Percentiles rank a stretch among this genome's conserved stretches.
Conservation (phyloP, 805 yeast genomes). For the Wickerhamiella vanderwaltii region DNA sequence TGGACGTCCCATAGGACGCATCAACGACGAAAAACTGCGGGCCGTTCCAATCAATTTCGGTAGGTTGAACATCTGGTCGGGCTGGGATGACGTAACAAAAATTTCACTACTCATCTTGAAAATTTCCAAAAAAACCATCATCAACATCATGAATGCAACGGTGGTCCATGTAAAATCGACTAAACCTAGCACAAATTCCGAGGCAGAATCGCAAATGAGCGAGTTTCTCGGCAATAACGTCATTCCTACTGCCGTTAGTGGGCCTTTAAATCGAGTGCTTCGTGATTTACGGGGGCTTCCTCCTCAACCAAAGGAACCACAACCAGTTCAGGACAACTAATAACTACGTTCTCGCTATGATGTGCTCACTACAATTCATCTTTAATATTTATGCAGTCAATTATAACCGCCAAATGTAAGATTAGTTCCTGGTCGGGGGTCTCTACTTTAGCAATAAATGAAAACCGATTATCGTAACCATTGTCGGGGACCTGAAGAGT, state of each 20-base stretch:
- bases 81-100: too few relatives aligned
- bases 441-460: conserved; percentile 22
- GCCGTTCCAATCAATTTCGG: too few relatives aligned
- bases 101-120: too few relatives aligned
- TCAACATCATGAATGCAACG: conserved; percentile 12
- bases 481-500: conserved; percentile 23
- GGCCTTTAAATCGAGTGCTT: conserved; percentile 62
- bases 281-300: conserved; percentile 74
- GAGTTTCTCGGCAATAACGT: conserved; percentile 28
- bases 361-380: conserved; percentile 12
- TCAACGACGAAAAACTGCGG: conserved; percentile 1
- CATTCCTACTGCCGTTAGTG: conserved; percentile 32
- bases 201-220: conserved; percentile 20
- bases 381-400: conserved; percentile 13
- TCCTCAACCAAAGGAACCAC: conserved; percentile 32
- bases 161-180: conserved; percentile 19
- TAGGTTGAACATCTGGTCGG: too few relatives aligned
- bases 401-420: conserved; percentile 19
- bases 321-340: too few relatives aligned
- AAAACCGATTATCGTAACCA: conserved; percentile 22
- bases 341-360: not conserved
- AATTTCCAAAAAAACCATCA: too few relatives aligned
- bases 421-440: conserved; percentile 19
- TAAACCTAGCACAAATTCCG: conserved; percentile 17
- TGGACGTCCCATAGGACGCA: conserved; percentile 7